A percentile compares a stretch with the other conserved stretches of the same genome.
Evolutionary conservation across 352 stramenopile species (phyloP).

Genomic region (Halophytophthora polymorphica): DNA sequence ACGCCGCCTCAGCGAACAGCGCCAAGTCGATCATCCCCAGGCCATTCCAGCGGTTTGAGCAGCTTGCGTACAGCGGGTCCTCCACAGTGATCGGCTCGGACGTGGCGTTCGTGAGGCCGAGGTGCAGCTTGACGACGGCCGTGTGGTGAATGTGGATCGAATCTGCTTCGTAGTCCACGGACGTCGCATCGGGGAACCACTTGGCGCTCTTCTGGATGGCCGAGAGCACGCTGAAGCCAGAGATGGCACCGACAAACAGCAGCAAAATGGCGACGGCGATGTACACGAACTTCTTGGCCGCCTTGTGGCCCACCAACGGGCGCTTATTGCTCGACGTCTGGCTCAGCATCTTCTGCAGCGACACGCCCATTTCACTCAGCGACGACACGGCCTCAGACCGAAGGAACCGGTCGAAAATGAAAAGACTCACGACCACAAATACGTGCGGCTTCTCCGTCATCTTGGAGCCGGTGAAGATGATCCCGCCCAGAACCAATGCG

Average conservation of each 20-base stretch:
- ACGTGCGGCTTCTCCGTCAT: conserved; percentile 79
- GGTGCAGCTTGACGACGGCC: conserved; percentile 79
- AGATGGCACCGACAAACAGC: conserved; percentile 64
- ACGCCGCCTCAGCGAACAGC: conserved; percentile 83
- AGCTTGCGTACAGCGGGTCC: conserved; percentile 70
- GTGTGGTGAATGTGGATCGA: conserved; percentile 84
- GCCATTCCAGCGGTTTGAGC: conserved; percentile 69
- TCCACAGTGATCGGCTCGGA: conserved; percentile 36
- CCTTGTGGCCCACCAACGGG: conserved; percentile 45
- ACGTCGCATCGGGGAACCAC: conserved; percentile 80
- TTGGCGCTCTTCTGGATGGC: conserved; percentile 65
- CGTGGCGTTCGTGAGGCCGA: conserved; percentile 55
- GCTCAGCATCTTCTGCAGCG: conserved; percentile 67
- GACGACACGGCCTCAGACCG: conserved; percentile 47
- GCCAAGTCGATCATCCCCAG: conserved; percentile 80
- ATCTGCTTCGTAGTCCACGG: conserved; percentile 54
- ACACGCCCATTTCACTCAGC: conserved; percentile 43
- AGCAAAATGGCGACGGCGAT: conserved; percentile 59
- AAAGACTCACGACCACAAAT: conserved; percentile 72
- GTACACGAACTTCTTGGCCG: conserved; percentile 66
- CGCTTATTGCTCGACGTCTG: conserved; percentile 43
- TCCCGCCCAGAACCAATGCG: conserved; percentile 39
- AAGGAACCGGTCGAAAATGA: conserved; percentile 72
- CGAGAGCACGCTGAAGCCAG: conserved; percentile 73
- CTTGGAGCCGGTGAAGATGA: conserved; percentile 65